A percentile compares a stretch with the other conserved stretches of the same genome.
Evolutionary conservation across 371 early-diverging fungal genomes (phyloP).

Genomic region (Racocetra persica): DNA sequence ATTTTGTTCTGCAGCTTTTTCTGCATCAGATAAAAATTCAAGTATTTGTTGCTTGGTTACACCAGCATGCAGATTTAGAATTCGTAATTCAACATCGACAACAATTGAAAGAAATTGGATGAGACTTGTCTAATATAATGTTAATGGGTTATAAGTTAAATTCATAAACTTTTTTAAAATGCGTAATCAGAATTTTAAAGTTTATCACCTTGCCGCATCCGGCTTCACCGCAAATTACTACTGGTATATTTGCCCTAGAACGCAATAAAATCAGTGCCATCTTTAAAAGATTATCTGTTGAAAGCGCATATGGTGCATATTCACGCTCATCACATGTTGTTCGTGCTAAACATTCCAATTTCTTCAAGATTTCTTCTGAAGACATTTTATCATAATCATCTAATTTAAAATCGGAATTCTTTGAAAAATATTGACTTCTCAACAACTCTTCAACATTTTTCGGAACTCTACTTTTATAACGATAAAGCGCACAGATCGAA

Average conservation of each 20-base stretch:
- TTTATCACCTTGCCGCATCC: slow-evolving; percentile 41
- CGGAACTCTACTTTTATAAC: background rate
- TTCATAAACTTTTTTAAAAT: background rate
- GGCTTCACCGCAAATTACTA: slow-evolving; percentile 23
- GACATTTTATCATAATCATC: slow-evolving; percentile 21
- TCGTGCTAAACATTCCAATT: slow-evolving; percentile 21
- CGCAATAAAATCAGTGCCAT: slow-evolving; percentile 29
- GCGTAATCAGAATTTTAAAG: background rate
- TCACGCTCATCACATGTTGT: background rate
- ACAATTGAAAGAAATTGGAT: slow-evolving; percentile 17
- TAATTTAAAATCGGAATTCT: background rate
- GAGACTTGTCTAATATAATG: slow-evolving; percentile 35
- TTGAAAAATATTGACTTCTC: background rate
- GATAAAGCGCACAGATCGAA: slow-evolving; percentile 16
- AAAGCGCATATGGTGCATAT: slow-evolving; percentile 23
- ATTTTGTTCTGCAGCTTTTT: background rate
- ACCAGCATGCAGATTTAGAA: slow-evolving; percentile 38
- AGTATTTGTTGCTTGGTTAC: slow-evolving; percentile 23
- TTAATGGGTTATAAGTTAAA: background rate
- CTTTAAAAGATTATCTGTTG: slow-evolving; percentile 29
- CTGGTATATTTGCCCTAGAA: slow-evolving; percentile 35
- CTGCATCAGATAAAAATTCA: slow-evolving; percentile 17
- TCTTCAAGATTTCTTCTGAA: background rate
- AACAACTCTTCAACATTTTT: slow-evolving; percentile 12
- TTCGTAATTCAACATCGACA: slow-evolving; percentile 1